phyloP scores from a whole-genome alignment of 352 stramenopile species.

The Phytophthora pistaciae region DNA sequence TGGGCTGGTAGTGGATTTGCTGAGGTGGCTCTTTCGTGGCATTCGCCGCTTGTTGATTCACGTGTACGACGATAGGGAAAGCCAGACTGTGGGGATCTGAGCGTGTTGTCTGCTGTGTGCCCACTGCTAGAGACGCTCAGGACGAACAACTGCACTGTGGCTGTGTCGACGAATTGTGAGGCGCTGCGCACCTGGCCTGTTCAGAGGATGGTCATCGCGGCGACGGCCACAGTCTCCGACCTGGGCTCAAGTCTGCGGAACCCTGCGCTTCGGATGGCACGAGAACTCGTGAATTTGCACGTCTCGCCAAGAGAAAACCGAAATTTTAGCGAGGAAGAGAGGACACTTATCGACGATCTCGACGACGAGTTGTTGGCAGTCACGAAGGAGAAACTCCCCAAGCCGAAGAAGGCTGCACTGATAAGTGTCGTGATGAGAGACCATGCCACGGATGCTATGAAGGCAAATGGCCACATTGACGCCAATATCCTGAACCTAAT shows the following conservation, averaged over 20 bases:
- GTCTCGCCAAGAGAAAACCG: neutral
- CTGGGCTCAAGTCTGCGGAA: neutral
- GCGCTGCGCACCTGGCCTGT: neutral
- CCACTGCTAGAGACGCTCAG: neutral
- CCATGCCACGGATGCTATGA: neutral
- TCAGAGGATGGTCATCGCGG: neutral
- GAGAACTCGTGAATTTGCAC: neutral
- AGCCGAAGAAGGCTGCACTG: neutral
- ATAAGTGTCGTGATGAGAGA: neutral
- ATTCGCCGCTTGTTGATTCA: neutral
- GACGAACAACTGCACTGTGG: neutral
- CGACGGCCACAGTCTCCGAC: neutral
- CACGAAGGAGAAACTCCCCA: neutral
- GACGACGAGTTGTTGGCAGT: neutral
- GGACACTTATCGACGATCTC: neutral
- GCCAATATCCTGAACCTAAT: neutral
- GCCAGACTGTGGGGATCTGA: neutral
- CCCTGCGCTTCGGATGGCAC: neutral
- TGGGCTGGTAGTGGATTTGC: neutral
- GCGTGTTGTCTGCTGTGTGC: neutral
- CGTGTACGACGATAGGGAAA: neutral
- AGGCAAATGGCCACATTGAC: neutral
- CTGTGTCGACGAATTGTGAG: neutral
- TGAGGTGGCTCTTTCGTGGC: neutral
- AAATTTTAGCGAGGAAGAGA: neutral